Evolutionary conservation across 2,329 filamentous ascomycete genomes (phyloP), one percentile per base, ranked within the genome.

Genomic region (Plenodomus biglobosus): DNA sequence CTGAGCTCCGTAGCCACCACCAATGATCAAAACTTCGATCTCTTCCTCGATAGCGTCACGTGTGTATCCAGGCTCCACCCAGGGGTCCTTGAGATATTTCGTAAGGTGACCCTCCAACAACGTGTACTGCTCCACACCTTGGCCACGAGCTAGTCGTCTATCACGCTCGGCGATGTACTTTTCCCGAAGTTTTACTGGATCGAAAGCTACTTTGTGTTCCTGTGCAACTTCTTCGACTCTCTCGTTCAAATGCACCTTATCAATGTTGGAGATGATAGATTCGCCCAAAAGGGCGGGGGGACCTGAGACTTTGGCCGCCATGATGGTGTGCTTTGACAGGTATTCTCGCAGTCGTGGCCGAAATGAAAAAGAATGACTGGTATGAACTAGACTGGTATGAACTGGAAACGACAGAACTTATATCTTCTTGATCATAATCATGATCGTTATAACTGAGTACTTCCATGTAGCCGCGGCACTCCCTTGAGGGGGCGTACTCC

Each of bases 1-100:
- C 19, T 77, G 69, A 5, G 75, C 76, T 8, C 72, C 73, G 53
- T 70, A 76, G 1, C 77, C 77, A 7, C 71, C 75, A 10, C 78
- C 76, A 10, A 77, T 57, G 24, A 78, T 73, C 11, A 67, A 55
- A 4, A 66, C 62, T 38, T 63, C 58, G 3, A 54, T 59, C 18
- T 65, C 60, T 48, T 64, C 64, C n/a, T 62, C 46, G 13, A 69
- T 50, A 3, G 64, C 53, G 11, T 63, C 61, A 15, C 66, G 52
- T 24, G 50, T 38, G 21, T 64, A 62, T 2, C 59, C 56, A 10
- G 61, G 56, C 40, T 65, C 22, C 7, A 63, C 53, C 65, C 64
- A 67, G 17, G 65, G 63, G 30, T 69, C 66, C 17, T 56, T 60
- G 18, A 67, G 40, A 38, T 61, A 66, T 22, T 55, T 53, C 5